Evolutionary conservation across 1,284 basidiomycete species (phyloP), one percentile per base, ranked within the genome.

Genomic region (Apiotrichum montevideense): DNA sequence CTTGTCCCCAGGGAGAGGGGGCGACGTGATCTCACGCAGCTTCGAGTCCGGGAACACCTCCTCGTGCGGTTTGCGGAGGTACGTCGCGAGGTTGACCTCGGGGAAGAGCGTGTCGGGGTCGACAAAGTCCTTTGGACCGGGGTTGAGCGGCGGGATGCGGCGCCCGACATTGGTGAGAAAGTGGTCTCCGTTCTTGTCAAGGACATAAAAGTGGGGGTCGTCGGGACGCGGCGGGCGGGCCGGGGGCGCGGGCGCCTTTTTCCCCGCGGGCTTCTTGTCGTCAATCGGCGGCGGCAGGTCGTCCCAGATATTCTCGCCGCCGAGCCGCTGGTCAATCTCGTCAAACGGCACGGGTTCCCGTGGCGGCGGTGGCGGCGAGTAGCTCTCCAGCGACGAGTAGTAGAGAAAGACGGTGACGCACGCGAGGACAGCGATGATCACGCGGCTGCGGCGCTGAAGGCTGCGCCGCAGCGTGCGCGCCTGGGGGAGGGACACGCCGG

Each of bases 121-220:
- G 4, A 66, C 56, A 7, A 73, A 61, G 21, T 62, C 56, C 1
- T 58, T 58, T 6, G 66, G 21, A 42, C 65, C 63, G 1, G 73
- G 73, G 57, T 73, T 65, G 35, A 68, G 49, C 6, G 71, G 69
- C 3, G 70, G 62, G 32, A 70, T 66, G 42, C 59, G 52, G 34
- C 43, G 41, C 3, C 52, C 35, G 32, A 58, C 61, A 50, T 64
- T 44, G 1, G 58, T 41, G 44, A 67, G 48, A 52, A 58, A 71
- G 35, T 65, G 63, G 56, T 73, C 68, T 3, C 69, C 71, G 41
- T 70, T 52, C 35, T 57, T 52, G 54, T 73, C 69, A 32, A 70
- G 49, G 32, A 66, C 42, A 51, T 58, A 69, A 41, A 43, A 51
- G 9, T 44, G 35, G 10, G 44, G 44, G 37, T 46, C 44, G 32